These are phyloP conservation scores for Colletotrichum coccodes DNA, from an alignment of 2,329 filamentous ascomycete species.

Conservation along the genomic window DNA sequence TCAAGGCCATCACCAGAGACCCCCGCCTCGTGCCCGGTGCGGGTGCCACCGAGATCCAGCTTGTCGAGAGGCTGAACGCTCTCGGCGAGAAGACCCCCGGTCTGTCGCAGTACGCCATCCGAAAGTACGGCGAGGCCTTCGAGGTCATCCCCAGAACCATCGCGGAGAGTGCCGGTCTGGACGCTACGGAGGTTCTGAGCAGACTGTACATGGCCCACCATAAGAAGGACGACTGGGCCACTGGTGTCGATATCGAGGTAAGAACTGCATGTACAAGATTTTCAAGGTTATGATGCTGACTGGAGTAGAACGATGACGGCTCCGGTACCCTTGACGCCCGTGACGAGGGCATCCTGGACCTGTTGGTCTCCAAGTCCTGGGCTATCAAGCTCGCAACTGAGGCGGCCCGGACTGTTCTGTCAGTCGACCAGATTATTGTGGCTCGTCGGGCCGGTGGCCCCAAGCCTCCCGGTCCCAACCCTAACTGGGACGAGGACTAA, in stretches of 20 bases:
- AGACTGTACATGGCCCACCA: conserved; percentile 93
- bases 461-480: conserved; percentile 95
- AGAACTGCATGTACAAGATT: conserved; percentile 34
- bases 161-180: conserved; percentile 93
- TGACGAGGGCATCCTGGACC: conserved; percentile 89
- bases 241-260: conserved; percentile 93
- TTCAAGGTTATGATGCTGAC: not conserved
- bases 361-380: conserved; percentile 93
- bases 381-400: conserved; percentile 97
- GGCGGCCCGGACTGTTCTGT: conserved; percentile 90
- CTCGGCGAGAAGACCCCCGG: conserved; percentile 94
- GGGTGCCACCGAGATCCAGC: conserved; percentile 92
- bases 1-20: conserved; percentile 98
- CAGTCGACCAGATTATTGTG: conserved; percentile 99
- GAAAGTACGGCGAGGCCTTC: conserved; percentile 97
- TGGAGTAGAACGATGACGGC: conserved; percentile 73
- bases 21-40: conserved; percentile 91
- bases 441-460: conserved; percentile 96
- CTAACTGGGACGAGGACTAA: conserved; percentile 75
- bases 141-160: conserved; percentile 95
- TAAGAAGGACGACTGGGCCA: conserved; percentile 86
- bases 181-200: conserved; percentile 96
- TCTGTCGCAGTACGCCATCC: conserved; percentile 94
- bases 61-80: conserved; percentile 90
- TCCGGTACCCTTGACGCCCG: conserved; percentile 87